Percentiles rank a stretch among this genome's conserved stretches.
These are phyloP conservation scores for Hsuehochloa calcarea DNA, from an alignment of 176 grass and related monocot species.

Conservation along the genomic window DNA sequence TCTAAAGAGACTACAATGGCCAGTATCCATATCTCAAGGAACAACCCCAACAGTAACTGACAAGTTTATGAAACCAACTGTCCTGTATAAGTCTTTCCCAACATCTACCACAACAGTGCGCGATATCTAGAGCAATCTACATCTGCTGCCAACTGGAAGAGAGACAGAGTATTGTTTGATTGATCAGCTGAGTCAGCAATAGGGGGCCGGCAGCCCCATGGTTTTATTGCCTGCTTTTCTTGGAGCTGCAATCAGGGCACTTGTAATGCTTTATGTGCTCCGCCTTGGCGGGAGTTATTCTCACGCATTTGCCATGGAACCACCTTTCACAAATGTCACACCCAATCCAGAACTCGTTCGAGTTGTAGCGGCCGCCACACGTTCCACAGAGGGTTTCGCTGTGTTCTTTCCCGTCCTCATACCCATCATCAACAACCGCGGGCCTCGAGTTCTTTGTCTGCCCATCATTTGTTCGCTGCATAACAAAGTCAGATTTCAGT, in stretches of 20 bases:
- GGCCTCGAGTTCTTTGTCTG: constrained; percentile 28
- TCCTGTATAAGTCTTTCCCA: constrained; percentile 18
- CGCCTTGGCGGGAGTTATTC: constrained; percentile 57
- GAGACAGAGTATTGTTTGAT: constrained; percentile 27
- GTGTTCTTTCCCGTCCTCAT: constrained; percentile 47
- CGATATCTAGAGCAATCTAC: constrained; percentile 21
- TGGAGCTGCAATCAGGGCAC: constrained; percentile 63
- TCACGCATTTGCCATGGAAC: constrained; percentile 75
- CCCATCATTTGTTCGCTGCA: constrained; percentile 34
- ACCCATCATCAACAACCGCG: background rate
- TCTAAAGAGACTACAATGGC: background rate
- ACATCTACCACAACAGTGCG: constrained; percentile 23
- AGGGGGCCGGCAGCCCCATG: background rate
- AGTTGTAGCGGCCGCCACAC: constrained; percentile 50
- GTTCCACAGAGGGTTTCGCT: constrained; percentile 58
- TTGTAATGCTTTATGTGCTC: constrained; percentile 75
- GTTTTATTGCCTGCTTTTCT: constrained; percentile 51
- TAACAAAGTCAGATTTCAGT: constrained; percentile 9
- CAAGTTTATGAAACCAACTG: constrained; percentile 35
- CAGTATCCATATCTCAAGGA: constrained; percentile 22
- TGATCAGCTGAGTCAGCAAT: constrained; percentile 45
- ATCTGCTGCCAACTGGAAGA: constrained; percentile 27
- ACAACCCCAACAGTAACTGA: background rate
- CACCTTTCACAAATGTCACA: constrained; percentile 68
- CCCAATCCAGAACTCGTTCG: constrained; percentile 59